Conservation (phyloP, 176 grass and related monocot genomes). For the Chloris gayana region DNA sequence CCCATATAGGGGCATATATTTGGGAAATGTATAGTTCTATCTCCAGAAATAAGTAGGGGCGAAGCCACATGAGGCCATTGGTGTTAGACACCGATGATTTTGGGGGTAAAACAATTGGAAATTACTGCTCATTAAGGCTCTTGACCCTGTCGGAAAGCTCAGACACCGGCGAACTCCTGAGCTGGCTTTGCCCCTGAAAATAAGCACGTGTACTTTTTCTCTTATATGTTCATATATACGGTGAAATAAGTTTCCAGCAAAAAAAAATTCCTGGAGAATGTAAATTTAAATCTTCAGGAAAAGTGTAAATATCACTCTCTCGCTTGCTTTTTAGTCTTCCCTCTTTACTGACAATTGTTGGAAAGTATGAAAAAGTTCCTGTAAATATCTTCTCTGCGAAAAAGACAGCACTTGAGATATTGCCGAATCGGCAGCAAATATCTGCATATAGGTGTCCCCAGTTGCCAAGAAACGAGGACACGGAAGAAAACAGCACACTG, state of each 20-base stretch:
- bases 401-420: conserved; percentile 48
- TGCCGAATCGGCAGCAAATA: conserved; percentile 48
- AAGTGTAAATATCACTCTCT: conserved; percentile 11
- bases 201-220: background rate
- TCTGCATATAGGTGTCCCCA: conserved; percentile 31
- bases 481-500: conserved; percentile 18
- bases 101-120: too few species aligned
- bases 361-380: conserved; percentile 7
- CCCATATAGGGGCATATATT: conserved; percentile 27
- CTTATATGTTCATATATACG: conserved; percentile 3
- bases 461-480: conserved; percentile 2
- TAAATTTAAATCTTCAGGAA: background rate
- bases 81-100: too few species aligned
- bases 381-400: conserved; percentile 47
- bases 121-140: too few species aligned
- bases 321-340: conserved; percentile 29
- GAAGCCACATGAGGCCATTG: too few species aligned
- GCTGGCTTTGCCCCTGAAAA: too few species aligned
- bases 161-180: too few species aligned
- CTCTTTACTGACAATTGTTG: background rate
- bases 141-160: too few species aligned
- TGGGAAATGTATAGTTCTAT: conserved; percentile 33
- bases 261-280: background rate
- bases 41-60: background rate
- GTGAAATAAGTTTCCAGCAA: conserved; percentile 29